Base-by-base conservation (phyloP, 2,329 filamentous ascomycete genomes). In the Arachnomyces sp. region DNA sequence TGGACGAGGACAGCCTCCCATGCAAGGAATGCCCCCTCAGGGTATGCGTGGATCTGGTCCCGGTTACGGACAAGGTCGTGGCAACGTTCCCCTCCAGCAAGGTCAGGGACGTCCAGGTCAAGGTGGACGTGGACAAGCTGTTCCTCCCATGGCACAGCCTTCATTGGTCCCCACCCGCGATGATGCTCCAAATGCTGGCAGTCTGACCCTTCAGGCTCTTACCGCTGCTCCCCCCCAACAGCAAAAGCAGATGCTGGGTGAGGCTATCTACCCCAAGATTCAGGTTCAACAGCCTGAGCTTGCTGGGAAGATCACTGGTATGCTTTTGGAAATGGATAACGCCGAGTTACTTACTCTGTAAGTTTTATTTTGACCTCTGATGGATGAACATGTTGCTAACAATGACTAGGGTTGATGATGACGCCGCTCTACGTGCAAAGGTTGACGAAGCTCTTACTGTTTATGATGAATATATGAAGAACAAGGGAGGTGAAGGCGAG, bases 291-390 rank as follows among this genome's bases (percentile, higher is more conserved):
- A 98, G 73, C 84, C 88, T 45, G 89, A 95, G 57, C 76, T 98
- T 58, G 92, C 92, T 48, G 92, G 92, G 63, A 98, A 98, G 82
- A 96, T 98, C 66, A 98, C 92, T 47, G 92, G 92, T 70, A 98
- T 98, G 92, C 83, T 98, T 57, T 71, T 98, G 57, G 92, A 98
- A 78, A 98, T 98, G 92, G 92, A 96, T 58, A 96, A 96, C 70
- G 65, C 75, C 43, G 92, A 98, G 73, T 74, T 98, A 56, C 77
- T 98, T 61, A 86, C 85, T 70, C 78, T 98, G 86, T 94, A 82
- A 85, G 89, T 85, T 49, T 48, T 31, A 16, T 35, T 7, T 8
- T 14, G 20, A 39, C 25, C 12, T n/a, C 38, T 28, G 30, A 4
- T 41, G 34, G 28, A 39, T 33, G 35, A 28, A 38, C 38, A n/a